Percentiles rank a stretch among this genome's conserved stretches.
Evolutionary conservation across 768 basidiomycete species (phyloP).

Genomic region (Hemileccinum rubropunctum): DNA sequence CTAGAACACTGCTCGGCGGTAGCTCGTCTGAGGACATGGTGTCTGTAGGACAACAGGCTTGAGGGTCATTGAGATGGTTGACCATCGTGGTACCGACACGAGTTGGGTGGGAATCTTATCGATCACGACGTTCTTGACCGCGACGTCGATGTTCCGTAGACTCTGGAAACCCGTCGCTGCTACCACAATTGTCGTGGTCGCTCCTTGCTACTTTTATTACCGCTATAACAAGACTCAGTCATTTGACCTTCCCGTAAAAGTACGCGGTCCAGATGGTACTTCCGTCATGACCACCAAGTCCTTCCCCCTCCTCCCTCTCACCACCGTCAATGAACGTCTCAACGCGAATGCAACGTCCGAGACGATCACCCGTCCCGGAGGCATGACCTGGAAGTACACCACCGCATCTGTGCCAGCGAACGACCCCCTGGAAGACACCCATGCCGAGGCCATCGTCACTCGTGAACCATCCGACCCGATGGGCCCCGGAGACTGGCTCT

Average conservation of each 20-base stretch:
- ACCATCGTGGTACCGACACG: no score
- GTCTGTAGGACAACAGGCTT: no score
- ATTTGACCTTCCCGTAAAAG: conserved; percentile 58
- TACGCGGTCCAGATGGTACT: conserved; percentile 57
- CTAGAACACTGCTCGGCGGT: no score
- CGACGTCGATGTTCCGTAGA: conserved; percentile 52
- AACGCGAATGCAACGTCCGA: conserved; percentile 49
- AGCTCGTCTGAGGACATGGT: conserved; percentile 16
- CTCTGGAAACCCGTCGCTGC: conserved; percentile 69
- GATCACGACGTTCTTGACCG: conserved; percentile 5
- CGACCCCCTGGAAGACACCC: conserved; percentile 88
- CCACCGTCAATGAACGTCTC: conserved; percentile 55
- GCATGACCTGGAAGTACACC: conserved; percentile 69
- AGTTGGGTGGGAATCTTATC: conserved; percentile 27
- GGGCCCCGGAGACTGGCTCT: conserved; percentile 68
- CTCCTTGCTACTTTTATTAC: conserved; percentile 61
- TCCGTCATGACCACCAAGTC: conserved; percentile 49
- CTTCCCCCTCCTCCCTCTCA: conserved; percentile 55
- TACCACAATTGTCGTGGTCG: conserved; percentile 49
- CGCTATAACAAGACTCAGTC: conserved; percentile 43
- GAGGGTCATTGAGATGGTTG: no score
- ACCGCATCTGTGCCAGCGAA: conserved; percentile 84
- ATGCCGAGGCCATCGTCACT: conserved; percentile 64
- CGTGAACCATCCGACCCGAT: conserved; percentile 59
- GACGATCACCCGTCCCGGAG: conserved; percentile 47